Conservation (phyloP, 164 flowering plant species). For the Cinnamomum micranthum region DNA sequence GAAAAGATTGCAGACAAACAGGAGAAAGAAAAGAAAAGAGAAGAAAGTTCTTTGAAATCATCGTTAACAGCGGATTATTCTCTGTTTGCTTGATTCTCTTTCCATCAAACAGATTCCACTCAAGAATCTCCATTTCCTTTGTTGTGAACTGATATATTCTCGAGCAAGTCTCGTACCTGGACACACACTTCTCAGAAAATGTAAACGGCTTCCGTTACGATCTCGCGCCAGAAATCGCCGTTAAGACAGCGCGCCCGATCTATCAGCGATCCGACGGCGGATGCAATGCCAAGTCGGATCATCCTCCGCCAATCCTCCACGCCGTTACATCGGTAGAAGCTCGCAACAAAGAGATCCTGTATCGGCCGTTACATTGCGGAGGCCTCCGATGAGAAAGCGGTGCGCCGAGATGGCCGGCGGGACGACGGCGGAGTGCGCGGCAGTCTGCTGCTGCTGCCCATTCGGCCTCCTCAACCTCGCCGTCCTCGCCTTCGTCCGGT, state of each 20-base stretch:
- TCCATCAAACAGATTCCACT: not conserved
- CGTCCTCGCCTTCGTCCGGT: conserved; percentile 56
- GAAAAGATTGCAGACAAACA: not conserved
- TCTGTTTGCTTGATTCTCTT: not conserved
- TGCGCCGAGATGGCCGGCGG: conserved; percentile 78
- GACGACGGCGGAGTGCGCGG: conserved; percentile 81
- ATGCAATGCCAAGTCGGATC: conserved; percentile 15
- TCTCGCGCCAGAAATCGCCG: not conserved
- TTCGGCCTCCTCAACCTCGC: conserved; percentile 56
- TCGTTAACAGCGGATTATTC: not conserved
- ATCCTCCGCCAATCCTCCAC: conserved; percentile 4
- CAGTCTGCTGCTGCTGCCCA: conserved; percentile 87
- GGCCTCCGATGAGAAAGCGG: conserved; percentile 21
- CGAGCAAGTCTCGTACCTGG: not conserved
- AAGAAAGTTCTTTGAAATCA: not conserved
- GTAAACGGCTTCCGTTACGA: not conserved
- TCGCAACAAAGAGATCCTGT: conserved; percentile 5
- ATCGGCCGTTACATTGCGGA: not conserved
- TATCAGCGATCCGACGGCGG: not conserved
- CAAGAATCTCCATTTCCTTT: not conserved
- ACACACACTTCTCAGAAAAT: not conserved
- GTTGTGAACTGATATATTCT: not conserved
- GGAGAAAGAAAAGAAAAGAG: not conserved
- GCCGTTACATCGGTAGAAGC: conserved; percentile 25
- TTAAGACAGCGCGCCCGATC: not conserved